phyloP scores from a whole-genome alignment of 2,329 filamentous ascomycete species.

The Talaromyces sp. region DNA sequence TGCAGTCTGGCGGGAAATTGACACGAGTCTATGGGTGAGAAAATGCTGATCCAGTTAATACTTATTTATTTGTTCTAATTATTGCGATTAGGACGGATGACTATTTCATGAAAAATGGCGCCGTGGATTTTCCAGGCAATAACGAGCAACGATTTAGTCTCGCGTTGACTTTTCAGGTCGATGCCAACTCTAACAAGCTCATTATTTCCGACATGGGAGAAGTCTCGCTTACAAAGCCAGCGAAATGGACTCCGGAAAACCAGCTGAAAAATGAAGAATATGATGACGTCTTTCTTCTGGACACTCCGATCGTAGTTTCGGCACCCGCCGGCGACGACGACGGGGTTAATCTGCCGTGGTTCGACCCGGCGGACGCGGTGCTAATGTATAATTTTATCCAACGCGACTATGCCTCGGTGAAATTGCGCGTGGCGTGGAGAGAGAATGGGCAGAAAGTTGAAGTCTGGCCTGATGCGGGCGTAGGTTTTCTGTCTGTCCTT shows the following conservation, averaged over 20 bases:
- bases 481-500: background rate
- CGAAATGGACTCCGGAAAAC: background rate
- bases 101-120: background rate
- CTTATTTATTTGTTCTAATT: background rate
- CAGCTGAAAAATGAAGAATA: background rate
- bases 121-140: background rate
- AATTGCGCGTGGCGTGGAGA: background rate
- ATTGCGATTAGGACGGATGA: background rate
- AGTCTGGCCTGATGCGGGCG: background rate
- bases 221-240: background rate
- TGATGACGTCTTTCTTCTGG: background rate
- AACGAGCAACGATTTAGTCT: background rate
- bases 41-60: background rate
- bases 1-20: conserved; percentile 2
- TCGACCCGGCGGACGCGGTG: conserved; percentile 4
- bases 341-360: conserved; percentile 6
- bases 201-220: background rate
- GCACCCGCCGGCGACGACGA: conserved; percentile 3
- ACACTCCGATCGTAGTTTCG: background rate
- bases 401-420: background rate
- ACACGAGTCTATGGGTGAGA: conserved; percentile 6
- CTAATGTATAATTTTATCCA: conserved; percentile 5
- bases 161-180: conserved; percentile 2
- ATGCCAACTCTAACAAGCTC: background rate
- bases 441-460: background rate